phyloP scores from a whole-genome alignment of 108 stramenopile species.

The Cyclotella atomus region DNA sequence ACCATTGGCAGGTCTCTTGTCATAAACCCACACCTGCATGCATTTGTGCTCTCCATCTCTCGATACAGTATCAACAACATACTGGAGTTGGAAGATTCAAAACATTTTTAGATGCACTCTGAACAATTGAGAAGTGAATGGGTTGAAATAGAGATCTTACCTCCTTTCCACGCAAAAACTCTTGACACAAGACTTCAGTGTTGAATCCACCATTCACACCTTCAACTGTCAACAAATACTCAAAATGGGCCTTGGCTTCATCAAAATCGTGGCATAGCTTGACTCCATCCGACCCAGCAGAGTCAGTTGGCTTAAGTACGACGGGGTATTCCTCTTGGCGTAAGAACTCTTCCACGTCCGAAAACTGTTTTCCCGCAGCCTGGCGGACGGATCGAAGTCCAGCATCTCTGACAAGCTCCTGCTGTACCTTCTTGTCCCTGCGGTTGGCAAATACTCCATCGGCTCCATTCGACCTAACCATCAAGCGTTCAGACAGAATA shows the following conservation, averaged over 20 bases:
- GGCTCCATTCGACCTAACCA: constrained; percentile 86
- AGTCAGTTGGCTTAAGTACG: constrained; percentile 93
- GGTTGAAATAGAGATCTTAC: no score
- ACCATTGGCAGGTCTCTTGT: constrained; percentile 86
- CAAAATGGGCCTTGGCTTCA: constrained; percentile 91
- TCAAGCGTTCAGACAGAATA: constrained; percentile 74
- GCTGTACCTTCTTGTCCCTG: constrained; percentile 92
- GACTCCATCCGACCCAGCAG: constrained; percentile 94
- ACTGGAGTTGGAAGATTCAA: constrained; percentile 34
- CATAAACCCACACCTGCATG: constrained; percentile 88
- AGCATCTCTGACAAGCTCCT: constrained; percentile 78
- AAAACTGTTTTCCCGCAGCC: constrained; percentile 64
- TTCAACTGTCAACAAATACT: constrained; percentile 81
- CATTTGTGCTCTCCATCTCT: constrained; percentile 91
- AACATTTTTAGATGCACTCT: not conserved
- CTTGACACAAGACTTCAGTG: constrained; percentile 86
- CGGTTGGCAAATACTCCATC: constrained; percentile 71
- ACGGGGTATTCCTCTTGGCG: constrained; percentile 74
- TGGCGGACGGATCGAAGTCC: constrained; percentile 91
- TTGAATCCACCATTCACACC: constrained; percentile 89
- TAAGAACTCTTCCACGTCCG: constrained; percentile 83
- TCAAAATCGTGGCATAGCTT: constrained; percentile 89
- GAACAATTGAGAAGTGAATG: not conserved
- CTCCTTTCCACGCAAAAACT: constrained; percentile 89
- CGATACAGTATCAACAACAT: constrained; percentile 89